Evolutionary conservation across 108 stramenopile genomes (phyloP).

Genomic region (Cyclostephanos tholiformis): DNA sequence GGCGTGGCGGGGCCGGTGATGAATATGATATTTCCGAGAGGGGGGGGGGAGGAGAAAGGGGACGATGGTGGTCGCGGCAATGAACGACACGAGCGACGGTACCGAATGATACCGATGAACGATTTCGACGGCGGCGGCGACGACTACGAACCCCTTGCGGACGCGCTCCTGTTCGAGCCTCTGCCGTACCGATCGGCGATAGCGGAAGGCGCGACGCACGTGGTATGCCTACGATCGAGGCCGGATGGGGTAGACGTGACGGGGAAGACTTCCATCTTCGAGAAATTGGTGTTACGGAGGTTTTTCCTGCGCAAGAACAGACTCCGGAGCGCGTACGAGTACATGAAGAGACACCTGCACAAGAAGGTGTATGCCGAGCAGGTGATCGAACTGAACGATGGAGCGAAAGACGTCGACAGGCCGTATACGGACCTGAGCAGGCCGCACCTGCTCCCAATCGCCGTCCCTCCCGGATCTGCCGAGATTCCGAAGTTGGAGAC

Average conservation of each 20-base stretch:
- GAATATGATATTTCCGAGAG: conserved; percentile 44
- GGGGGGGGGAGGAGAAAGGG: conserved; percentile 9
- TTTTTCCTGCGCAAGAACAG: conserved; percentile 86
- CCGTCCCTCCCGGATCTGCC: conserved; percentile 79
- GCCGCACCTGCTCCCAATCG: conserved; percentile 78
- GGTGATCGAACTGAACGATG: conserved; percentile 79
- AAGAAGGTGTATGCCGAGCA: conserved; percentile 87
- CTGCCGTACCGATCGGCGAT: conserved; percentile 86
- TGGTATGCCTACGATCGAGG: conserved; percentile 85
- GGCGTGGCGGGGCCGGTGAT: conserved; percentile 93
- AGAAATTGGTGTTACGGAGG: conserved; percentile 78
- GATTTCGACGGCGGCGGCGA: conserved; percentile 42
- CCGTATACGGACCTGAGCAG: conserved; percentile 51
- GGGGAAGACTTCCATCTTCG: conserved; percentile 79
- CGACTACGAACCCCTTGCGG: conserved; percentile 83
- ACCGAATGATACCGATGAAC: conserved; percentile 61
- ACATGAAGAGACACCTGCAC: conserved; percentile 73
- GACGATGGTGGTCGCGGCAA: background rate
- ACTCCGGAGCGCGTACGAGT: conserved; percentile 59
- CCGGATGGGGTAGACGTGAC: conserved; percentile 91
- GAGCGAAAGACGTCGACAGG: conserved; percentile 54
- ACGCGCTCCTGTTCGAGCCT: conserved; percentile 91
- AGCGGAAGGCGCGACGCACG: conserved; percentile 92
- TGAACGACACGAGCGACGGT: background rate
- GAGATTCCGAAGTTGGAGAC: conserved; percentile 86